Percentiles rank a stretch among this genome's conserved stretches.
Conservation (phyloP, 345 rosid species). For the Rhodamnia argentea region DNA sequence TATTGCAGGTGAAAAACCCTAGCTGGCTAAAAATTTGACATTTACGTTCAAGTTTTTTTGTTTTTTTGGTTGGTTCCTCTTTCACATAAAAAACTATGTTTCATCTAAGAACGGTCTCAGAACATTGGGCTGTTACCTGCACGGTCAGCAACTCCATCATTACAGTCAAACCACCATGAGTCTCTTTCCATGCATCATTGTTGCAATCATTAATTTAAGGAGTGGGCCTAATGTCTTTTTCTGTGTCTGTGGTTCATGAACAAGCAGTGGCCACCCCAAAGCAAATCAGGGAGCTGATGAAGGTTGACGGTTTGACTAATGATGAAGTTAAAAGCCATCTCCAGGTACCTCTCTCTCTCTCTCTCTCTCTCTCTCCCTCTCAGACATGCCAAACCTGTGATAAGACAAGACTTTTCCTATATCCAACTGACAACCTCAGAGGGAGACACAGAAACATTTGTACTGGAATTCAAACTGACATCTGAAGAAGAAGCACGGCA, state of each 20-base stretch:
- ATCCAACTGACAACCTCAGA: neutral
- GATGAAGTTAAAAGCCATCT: slow-evolving; percentile 99
- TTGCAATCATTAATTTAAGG: neutral
- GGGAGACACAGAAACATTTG: neutral
- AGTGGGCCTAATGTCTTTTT: neutral
- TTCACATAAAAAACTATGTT: neutral
- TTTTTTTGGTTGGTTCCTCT: neutral
- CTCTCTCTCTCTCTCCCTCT: neutral
- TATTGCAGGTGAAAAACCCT: neutral
- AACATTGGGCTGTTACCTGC: neutral
- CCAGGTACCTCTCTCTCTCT: slow-evolving; percentile 42
- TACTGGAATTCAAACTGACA: neutral
- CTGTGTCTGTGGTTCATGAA: neutral
- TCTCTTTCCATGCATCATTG: neutral
- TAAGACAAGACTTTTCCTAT: neutral
- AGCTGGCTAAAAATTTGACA: neutral
- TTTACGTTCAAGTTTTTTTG: neutral
- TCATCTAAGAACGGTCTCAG: neutral
- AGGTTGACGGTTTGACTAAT: slow-evolving; percentile 99
- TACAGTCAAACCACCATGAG: neutral
- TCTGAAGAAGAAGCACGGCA: neutral
- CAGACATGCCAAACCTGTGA: neutral
- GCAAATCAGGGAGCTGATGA: slow-evolving; percentile 96
- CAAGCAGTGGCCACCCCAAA: slow-evolving; percentile 90
- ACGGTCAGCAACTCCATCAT: neutral